phyloP scores from a whole-genome alignment of 1,139 yeast species.

The Geotrichum fermentans region DNA sequence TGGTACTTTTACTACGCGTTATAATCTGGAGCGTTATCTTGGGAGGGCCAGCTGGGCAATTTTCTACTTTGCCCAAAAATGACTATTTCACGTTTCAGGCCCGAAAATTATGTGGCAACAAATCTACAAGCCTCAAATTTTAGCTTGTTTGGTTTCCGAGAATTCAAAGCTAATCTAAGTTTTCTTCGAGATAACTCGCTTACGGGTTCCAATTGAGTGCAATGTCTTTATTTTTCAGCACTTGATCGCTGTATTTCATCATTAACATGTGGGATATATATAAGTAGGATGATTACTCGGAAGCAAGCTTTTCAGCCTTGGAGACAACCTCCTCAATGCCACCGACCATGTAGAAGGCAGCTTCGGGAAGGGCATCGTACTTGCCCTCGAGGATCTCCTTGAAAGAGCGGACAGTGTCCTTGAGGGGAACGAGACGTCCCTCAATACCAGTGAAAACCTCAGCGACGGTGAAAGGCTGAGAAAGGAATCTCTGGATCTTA shows the following conservation, averaged over 20 bases:
- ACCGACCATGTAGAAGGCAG: constrained; percentile 99
- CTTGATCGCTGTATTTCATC: neutral
- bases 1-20: too few relatives aligned
- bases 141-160: too few relatives aligned
- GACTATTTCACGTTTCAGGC: too few relatives aligned
- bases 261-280: constrained; percentile 9
- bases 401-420: constrained; percentile 92
- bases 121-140: too few relatives aligned
- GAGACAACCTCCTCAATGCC: constrained; percentile 97
- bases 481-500: constrained; percentile 99
- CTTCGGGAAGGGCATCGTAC: constrained; percentile 97
- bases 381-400: constrained; percentile 96
- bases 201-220: too few relatives aligned
- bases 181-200: too few relatives aligned
- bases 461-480: constrained; percentile 99
- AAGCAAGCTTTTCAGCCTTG: constrained; percentile 97
- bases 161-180: too few relatives aligned
- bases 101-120: too few relatives aligned
- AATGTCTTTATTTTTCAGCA: neutral
- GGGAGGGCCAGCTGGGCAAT: too few relatives aligned
- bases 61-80: too few relatives aligned
- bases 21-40: too few relatives aligned
- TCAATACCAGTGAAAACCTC: constrained; percentile 99
- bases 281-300: constrained; percentile 47
- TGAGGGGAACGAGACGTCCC: constrained; percentile 95